Percentiles rank a stretch among this genome's conserved stretches.
Conservation (phyloP, 2,329 filamentous ascomycete species). For the Talaromyces rugulosus region DNA sequence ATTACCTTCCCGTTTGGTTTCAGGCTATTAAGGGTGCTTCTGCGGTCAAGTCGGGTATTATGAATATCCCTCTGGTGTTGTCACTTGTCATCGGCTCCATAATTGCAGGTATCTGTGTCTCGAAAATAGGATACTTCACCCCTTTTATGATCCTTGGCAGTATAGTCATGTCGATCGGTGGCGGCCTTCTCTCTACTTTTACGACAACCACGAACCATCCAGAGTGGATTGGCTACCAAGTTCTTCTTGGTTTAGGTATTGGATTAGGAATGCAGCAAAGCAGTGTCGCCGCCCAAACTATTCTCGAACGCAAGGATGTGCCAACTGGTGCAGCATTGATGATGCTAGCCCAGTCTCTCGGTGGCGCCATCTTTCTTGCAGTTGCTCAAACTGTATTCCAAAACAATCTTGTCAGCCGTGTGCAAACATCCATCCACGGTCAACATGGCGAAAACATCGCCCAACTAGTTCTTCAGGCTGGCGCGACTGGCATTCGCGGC, state of each 20-base stretch:
- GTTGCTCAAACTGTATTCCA: constrained; percentile 37
- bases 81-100: constrained; percentile 25
- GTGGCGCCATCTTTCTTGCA: constrained; percentile 34
- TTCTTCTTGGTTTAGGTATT: constrained; percentile 31
- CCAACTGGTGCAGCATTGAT: constrained; percentile 32
- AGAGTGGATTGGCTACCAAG: constrained; percentile 39
- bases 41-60: constrained; percentile 34
- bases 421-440: constrained; percentile 19
- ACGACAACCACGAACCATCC: constrained; percentile 25
- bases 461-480: constrained; percentile 25
- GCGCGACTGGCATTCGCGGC: constrained; percentile 27
- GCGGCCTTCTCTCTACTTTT: constrained; percentile 33
- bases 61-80: constrained; percentile 37
- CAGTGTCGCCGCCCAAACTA: constrained; percentile 32
- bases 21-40: constrained; percentile 34
- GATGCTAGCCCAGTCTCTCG: constrained; percentile 35
- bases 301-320: constrained; percentile 27
- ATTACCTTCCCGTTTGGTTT: constrained; percentile 47
- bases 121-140: constrained; percentile 34
- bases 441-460: constrained; percentile 20
- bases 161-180: constrained; percentile 29
- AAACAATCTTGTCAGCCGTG: constrained; percentile 27
- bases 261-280: constrained; percentile 35
- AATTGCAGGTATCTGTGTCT: constrained; percentile 26
- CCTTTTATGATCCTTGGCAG: constrained; percentile 35